A percentile compares a stretch with the other conserved stretches of the same genome.
Evolutionary conservation across 2,329 filamentous ascomycete genomes (phyloP).

Genomic region (Fusarium setosum): DNA sequence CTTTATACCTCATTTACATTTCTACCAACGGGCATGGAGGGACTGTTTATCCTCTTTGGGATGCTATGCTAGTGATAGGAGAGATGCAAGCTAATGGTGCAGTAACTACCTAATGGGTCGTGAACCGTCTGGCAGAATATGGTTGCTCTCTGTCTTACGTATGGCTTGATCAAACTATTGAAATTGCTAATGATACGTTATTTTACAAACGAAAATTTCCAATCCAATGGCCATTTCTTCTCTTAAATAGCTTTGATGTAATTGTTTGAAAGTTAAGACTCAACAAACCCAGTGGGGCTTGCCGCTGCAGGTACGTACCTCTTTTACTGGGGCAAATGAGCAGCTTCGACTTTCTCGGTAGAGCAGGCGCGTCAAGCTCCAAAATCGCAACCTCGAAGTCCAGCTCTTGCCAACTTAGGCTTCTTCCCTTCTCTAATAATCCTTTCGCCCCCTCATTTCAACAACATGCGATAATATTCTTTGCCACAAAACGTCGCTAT

Average conservation of each 20-base stretch:
- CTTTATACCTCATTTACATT: conserved; percentile 10
- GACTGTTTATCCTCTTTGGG: background rate
- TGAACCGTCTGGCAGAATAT: too few species aligned
- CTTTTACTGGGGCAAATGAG: background rate
- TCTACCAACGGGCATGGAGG: background rate
- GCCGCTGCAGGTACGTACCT: conserved; percentile 12
- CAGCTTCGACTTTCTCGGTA: background rate
- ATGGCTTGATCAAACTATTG: too few species aligned
- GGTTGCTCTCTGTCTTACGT: too few species aligned
- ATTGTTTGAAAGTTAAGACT: background rate
- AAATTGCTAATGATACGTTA: too few species aligned
- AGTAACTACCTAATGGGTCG: too few species aligned
- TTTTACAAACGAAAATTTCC: too few species aligned
- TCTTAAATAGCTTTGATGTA: too few species aligned
- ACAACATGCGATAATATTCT: conserved; percentile 32
- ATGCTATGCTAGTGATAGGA: background rate
- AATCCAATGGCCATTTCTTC: too few species aligned
- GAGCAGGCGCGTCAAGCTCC: conserved; percentile 29
- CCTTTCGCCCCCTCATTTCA: background rate
- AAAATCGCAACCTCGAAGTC: conserved; percentile 24
- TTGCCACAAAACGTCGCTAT: background rate
- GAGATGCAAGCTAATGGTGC: too few species aligned
- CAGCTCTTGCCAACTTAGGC: conserved; percentile 6
- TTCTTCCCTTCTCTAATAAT: background rate
- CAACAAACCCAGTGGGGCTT: too few species aligned